These are phyloP conservation scores for Hibiscus syriacus DNA, from an alignment of 345 rosid genomes.

Conservation along the genomic window DNA sequence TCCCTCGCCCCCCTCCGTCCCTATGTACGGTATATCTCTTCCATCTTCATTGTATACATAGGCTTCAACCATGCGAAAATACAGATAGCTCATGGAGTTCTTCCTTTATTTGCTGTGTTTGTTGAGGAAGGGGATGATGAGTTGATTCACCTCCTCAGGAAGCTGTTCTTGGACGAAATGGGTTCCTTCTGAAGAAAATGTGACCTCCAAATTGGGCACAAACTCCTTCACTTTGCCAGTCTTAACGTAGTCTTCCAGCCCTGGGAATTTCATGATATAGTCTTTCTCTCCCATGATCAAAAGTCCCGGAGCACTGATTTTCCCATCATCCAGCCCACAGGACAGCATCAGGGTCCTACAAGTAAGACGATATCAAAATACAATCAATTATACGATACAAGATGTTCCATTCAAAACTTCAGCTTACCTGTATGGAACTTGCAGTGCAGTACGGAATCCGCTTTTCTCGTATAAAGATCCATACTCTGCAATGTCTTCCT, in stretches of 20 bases:
- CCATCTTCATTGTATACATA: no score
- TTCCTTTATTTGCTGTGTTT: not conserved
- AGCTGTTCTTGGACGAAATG: conserved; percentile 11
- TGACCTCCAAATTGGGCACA: conserved; percentile 4
- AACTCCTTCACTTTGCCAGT: not conserved
- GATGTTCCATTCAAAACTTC: no score
- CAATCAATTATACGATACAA: not conserved
- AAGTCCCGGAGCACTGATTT: conserved; percentile 2
- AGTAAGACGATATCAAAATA: not conserved
- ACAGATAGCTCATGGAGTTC: not conserved
- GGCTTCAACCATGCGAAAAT: not conserved
- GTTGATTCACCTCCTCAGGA: conserved; percentile 8
- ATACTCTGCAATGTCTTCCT: conserved; percentile 38
- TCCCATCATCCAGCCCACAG: conserved; percentile 3
- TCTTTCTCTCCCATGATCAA: conserved; percentile 2
- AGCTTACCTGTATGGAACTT: conserved; percentile 41
- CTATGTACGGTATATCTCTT: no score
- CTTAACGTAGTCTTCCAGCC: not conserved
- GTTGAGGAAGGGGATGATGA: not conserved
- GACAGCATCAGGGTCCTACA: not conserved
- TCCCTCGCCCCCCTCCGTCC: no score
- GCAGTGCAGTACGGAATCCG: conserved; percentile 32
- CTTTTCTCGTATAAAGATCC: conserved; percentile 36
- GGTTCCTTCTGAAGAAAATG: not conserved
- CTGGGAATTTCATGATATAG: not conserved